Evolutionary conservation across 768 basidiomycete genomes (phyloP).

Genomic region (Kwoniella shandongensis): DNA sequence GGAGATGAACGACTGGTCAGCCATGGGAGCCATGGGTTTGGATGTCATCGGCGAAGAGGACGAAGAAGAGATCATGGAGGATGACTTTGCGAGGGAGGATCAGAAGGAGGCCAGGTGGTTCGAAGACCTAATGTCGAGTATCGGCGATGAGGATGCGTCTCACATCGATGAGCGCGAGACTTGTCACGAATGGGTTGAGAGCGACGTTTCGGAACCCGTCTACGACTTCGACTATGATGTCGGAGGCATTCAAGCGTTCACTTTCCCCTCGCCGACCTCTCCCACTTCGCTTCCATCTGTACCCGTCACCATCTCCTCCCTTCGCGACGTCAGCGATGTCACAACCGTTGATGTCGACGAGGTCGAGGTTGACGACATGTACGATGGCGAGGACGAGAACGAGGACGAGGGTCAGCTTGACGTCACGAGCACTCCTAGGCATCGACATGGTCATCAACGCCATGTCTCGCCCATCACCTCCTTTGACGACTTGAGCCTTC

Average conservation of each 20-base stretch:
- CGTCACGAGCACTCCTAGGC: background rate
- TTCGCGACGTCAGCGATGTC: background rate
- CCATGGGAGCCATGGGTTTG: conserved; percentile 35
- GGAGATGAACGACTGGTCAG: conserved; percentile 35
- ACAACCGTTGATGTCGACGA: conserved; percentile 23
- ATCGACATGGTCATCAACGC: background rate
- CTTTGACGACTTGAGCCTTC: background rate
- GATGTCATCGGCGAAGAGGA: conserved; percentile 45
- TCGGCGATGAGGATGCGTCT: conserved; percentile 35
- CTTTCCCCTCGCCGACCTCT: conserved; percentile 20
- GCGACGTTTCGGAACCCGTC: conserved; percentile 16
- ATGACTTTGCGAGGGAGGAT: conserved; percentile 6
- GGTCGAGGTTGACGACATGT: conserved; percentile 11
- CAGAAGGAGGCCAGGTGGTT: conserved; percentile 38
- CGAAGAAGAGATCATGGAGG: conserved; percentile 29
- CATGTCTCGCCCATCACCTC: background rate
- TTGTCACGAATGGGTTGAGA: conserved; percentile 40
- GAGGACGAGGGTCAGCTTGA: too few relatives aligned
- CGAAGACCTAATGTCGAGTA: conserved; percentile 33
- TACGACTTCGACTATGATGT: conserved; percentile 26
- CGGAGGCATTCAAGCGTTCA: conserved; percentile 27
- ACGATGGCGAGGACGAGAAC: conserved; percentile 1
- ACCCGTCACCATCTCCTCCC: conserved; percentile 2
- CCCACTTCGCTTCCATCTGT: conserved; percentile 8
- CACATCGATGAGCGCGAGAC: conserved; percentile 1